These are phyloP conservation scores for Borealophlyctis nickersoniae DNA, from an alignment of 192 early-diverging fungal species.

Conservation along the genomic window DNA sequence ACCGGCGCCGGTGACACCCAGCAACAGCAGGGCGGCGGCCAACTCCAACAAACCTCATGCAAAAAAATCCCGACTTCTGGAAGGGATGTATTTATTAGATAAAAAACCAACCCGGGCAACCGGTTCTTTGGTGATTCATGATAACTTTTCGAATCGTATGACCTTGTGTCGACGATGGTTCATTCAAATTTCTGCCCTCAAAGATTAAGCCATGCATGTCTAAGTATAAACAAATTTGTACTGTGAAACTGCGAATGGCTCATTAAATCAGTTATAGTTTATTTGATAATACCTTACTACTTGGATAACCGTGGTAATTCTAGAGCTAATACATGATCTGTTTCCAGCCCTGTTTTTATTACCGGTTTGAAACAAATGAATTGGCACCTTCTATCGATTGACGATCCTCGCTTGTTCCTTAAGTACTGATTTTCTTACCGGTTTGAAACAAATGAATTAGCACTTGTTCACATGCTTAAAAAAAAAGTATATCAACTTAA, in stretches of 20 bases:
- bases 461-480: too few relatives aligned
- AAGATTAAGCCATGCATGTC: not conserved
- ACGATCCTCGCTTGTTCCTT: too few relatives aligned
- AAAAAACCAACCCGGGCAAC: constrained; percentile 45
- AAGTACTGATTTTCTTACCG: too few relatives aligned
- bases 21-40: too few relatives aligned
- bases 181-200: constrained; percentile 86
- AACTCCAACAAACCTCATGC: too few relatives aligned
- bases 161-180: constrained; percentile 69
- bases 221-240: constrained; percentile 1
- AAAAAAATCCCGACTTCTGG: constrained; percentile 64
- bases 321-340: constrained; percentile 78
- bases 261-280: constrained; percentile 86
- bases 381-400: too few relatives aligned
- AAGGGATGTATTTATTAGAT: constrained; percentile 75
- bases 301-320: constrained; percentile 82
- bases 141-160: constrained; percentile 75
- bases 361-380: too few relatives aligned
- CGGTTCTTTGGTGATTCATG: constrained; percentile 63
- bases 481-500: too few relatives aligned
- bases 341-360: too few relatives aligned
- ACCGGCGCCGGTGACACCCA: too few relatives aligned
- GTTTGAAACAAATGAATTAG: too few relatives aligned
- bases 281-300: constrained; percentile 74
- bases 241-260: constrained; percentile 47